Evolutionary conservation across 2,329 filamentous ascomycete species (phyloP), one percentile per base, ranked within the genome.

Genomic region (Neobulgaria alba): DNA sequence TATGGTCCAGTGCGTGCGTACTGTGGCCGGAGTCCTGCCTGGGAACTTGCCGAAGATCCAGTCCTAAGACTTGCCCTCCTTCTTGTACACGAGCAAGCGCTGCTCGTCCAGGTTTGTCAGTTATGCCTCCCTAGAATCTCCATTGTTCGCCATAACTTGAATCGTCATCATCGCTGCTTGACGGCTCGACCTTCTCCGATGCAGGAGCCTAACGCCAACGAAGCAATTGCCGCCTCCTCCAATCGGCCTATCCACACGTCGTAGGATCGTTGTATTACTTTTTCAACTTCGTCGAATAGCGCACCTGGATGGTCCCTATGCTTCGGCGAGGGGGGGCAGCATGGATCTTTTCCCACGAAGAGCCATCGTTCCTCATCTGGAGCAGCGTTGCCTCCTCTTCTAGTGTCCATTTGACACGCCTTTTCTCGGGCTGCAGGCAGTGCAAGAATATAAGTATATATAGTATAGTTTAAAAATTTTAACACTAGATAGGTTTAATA

Each of bases 1-100:
- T 29, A 43, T 49, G 40, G 15, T 44, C 44, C 23, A 46, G 39
- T 43, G 43, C 29, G 35, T 46, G 32, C 41, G 40, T 41, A 49
- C 26, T 47, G 30, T 43, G 37, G 29, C 18, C 29, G 2, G 9
- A 42, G 43, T 48, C 35, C 46, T 48, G 33, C 29, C 30, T 18
- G 36, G 43, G 40, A 42, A 48, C 36, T 46, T 42, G 16, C 18
- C 17, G 31, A 38, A 45, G 42, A 46, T 48, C 45, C 36, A 42
- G 8, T 46, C 20, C 39, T 36, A 48, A 45, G 45, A 30, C 36
- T 43, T 48, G 15, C 12, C 23, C 12, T 38, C 36, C 15, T 30
- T 38, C 36, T 20, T 18, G 23, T 31, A 38, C 17, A 23, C 36
- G 15, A 31, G 8, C 36, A 38, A 38, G 26, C 23, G 36, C 23